These are phyloP conservation scores for Ganoderma sp. DNA, from an alignment of 1,284 basidiomycete genomes.

Conservation along the genomic window DNA sequence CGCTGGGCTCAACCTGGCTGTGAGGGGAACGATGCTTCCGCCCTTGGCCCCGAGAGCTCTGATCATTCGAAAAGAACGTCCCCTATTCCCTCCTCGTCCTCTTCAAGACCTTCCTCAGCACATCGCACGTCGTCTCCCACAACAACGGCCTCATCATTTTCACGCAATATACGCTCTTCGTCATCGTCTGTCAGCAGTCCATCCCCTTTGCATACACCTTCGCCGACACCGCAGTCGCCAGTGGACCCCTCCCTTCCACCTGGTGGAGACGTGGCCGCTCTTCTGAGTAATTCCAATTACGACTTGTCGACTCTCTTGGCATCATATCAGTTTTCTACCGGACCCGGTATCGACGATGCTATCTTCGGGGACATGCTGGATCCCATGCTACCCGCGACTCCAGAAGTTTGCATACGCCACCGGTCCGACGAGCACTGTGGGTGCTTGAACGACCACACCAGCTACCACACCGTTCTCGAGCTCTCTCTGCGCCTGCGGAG, in stretches of 20 bases:
- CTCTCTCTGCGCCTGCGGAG: conserved; percentile 65
- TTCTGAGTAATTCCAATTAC: conserved; percentile 31
- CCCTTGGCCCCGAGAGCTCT: conserved; percentile 8
- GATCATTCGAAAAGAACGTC: conserved; percentile 5
- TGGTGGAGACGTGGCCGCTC: conserved; percentile 19
- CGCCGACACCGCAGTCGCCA: conserved; percentile 27
- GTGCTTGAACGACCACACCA: conserved; percentile 58
- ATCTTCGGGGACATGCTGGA: conserved; percentile 37
- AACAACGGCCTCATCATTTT: conserved; percentile 16
- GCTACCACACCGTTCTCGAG: conserved; percentile 63
- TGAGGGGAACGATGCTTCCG: conserved; percentile 32
- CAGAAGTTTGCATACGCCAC: conserved; percentile 26
- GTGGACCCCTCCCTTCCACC: conserved; percentile 22
- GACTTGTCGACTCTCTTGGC: conserved; percentile 38
- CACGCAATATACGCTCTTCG: conserved; percentile 15
- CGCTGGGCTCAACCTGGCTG: conserved; percentile 56
- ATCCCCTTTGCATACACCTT: conserved; percentile 31
- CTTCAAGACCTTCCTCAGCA: conserved; percentile 17
- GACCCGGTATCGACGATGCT: conserved; percentile 30
- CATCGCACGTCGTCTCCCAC: conserved; percentile 15
- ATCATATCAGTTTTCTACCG: conserved; percentile 30
- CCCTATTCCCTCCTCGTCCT: conserved; percentile 12
- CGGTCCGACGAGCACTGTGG: conserved; percentile 53
- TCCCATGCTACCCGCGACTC: conserved; percentile 31
- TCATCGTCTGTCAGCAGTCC: conserved; percentile 28